Base-by-base conservation (phyloP, 2,329 filamentous ascomycete genomes). In the Aquanectria penicillioides region DNA sequence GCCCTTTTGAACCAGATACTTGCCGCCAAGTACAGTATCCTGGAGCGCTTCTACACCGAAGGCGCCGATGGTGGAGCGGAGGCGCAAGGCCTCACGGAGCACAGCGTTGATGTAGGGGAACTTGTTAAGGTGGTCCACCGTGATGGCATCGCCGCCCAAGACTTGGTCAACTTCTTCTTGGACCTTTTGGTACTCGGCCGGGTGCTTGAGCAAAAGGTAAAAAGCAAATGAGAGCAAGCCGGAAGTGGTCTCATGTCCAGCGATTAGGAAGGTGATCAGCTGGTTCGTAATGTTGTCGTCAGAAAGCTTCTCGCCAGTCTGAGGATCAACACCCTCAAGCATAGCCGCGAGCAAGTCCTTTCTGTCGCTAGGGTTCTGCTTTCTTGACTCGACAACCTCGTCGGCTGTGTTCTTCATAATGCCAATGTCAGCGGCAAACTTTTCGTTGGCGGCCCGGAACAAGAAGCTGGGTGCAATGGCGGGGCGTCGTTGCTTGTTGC, bases 261-360 rank as follows among this genome's bases (percentile, higher is more conserved):
- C 88, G 66, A 89, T 87, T 9, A 92, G 73, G 64, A 92, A 92
- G 0, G 89, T 92, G 57, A 90, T 87, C 75, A 93, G 85, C 63
- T 93, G 91, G 70, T 89, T 81, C 13, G 86, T 82, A 61, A 92
- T 89, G 44, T 80, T 84, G 5, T 83, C 78, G 58, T 91, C 87
- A 1, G 78, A 82, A 63, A 93, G 76, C n/a, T 81, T 82, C 65
- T 88, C 78, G 11, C 89, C 88, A 4, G 89, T 92, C 73, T 86
- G 84, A 1, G 86, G 82, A 69, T 93, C 90, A 10, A 81, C 81
- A 0, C 88, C 88, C 6, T 86, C 78, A 38, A 94, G 76, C 88
- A 94, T 90, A 26, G 88, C 86, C 59, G 85, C 85, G 10, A 93
- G 75, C 6, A 93, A 77, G 72, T 93, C 91, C 54, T 88, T 89